A percentile compares a stretch with the other conserved stretches of the same genome.
Evolutionary conservation across 331 rosid genomes (phyloP).

Genomic region (Ulmus americana): DNA sequence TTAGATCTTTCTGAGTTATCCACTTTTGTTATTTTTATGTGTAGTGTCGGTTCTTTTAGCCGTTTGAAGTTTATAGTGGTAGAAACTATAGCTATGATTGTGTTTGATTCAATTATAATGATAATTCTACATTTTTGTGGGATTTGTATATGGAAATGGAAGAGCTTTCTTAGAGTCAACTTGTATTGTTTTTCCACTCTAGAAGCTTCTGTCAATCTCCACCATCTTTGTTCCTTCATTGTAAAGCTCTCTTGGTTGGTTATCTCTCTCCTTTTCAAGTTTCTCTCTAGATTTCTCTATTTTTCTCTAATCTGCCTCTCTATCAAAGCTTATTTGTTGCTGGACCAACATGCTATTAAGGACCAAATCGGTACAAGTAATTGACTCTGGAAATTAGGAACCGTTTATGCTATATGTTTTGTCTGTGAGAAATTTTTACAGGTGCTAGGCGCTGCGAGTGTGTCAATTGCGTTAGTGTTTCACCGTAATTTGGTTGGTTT

Average conservation of each 20-base stretch:
- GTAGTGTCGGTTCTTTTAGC: too few species aligned
- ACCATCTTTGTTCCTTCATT: background rate
- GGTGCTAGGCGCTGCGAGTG: background rate
- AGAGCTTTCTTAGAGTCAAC: too few species aligned
- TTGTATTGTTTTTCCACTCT: background rate
- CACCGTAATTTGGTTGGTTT: background rate
- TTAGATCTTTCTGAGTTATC: too few species aligned
- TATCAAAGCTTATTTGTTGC: background rate
- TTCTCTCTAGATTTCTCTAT: background rate
- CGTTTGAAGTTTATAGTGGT: too few species aligned
- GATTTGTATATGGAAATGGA: too few species aligned
- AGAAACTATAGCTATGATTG: too few species aligned
- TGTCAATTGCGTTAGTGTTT: too few species aligned
- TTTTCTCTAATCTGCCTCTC: background rate
- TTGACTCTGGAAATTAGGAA: background rate
- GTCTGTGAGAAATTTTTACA: background rate
- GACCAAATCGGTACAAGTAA: background rate
- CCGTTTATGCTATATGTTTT: background rate
- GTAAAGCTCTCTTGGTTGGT: background rate
- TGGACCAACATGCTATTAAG: background rate
- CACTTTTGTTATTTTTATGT: too few species aligned
- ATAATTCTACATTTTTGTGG: too few species aligned
- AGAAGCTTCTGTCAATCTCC: slow-evolving; percentile 8
- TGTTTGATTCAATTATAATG: too few species aligned
- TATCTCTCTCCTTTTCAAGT: background rate